Percentiles rank a stretch among this genome's conserved stretches.
phyloP scores from a whole-genome alignment of 1,139 yeast species.

The Sugiyamaella grinbergsii region DNA sequence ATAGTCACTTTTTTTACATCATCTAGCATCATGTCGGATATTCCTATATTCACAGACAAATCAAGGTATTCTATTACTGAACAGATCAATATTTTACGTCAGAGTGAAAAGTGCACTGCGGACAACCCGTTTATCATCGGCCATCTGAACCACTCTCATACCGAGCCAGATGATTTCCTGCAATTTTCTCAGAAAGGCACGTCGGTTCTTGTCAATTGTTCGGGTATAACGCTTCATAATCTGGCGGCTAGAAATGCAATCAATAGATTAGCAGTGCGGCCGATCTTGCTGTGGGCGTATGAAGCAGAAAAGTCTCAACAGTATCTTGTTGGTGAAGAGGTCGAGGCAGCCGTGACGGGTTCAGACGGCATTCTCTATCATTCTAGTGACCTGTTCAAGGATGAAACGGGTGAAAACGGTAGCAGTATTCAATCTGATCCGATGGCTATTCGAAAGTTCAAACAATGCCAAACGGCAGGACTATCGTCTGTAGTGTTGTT shows the following conservation, averaged over 20 bases:
- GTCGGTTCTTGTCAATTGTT: constrained; percentile 28
- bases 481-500: constrained; percentile 14
- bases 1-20: too few species aligned
- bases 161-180: constrained; percentile 35
- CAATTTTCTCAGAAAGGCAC: constrained; percentile 29
- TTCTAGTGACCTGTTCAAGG: constrained; percentile 23
- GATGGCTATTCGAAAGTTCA: constrained; percentile 10
- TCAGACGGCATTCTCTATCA: constrained; percentile 33
- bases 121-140: constrained; percentile 30
- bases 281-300: constrained; percentile 31
- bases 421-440: not conserved
- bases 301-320: constrained; percentile 26
- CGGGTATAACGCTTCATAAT: constrained; percentile 34
- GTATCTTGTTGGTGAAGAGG: constrained; percentile 33
- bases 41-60: constrained; percentile 22
- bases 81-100: constrained; percentile 26
- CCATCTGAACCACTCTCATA: constrained; percentile 31
- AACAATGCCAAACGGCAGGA: constrained; percentile 16
- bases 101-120: constrained; percentile 10
- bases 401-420: constrained; percentile 11
- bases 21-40: constrained; percentile 10
- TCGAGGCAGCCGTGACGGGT: constrained; percentile 35
- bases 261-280: constrained; percentile 30
- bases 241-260: constrained; percentile 32
- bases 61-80: constrained; percentile 27